Percentiles rank a stretch among this genome's conserved stretches.
phyloP scores from a whole-genome alignment of 768 basidiomycete species.

The Coprinellus micaceus region DNA sequence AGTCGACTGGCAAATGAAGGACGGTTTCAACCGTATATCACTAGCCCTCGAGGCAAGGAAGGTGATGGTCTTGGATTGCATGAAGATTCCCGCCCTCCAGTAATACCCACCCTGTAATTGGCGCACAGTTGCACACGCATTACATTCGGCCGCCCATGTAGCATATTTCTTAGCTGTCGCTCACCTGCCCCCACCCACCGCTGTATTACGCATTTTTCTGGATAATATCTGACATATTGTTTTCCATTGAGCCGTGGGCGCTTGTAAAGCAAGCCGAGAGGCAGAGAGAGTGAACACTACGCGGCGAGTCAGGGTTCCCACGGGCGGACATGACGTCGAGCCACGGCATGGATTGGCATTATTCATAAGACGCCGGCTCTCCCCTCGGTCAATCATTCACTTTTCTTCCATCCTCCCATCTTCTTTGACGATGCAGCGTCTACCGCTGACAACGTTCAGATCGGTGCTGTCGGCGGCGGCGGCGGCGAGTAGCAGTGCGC shows the following conservation, averaged over 20 bases:
- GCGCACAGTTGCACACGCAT: not conserved
- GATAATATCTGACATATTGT: no score
- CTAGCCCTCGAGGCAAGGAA: slow-evolving; percentile 63
- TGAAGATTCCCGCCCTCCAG: slow-evolving; percentile 13
- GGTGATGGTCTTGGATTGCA: slow-evolving; percentile 62
- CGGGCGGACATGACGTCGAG: no score
- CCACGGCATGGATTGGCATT: not conserved
- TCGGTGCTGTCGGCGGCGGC: not conserved
- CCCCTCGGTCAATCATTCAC: not conserved
- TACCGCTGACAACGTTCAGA: slow-evolving; percentile 1
- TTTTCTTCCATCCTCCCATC: not conserved
- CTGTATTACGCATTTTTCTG: no score
- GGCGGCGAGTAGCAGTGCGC: not conserved
- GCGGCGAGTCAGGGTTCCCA: no score
- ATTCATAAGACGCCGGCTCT: not conserved
- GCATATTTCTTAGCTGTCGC: not conserved
- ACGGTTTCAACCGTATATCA: slow-evolving; percentile 58
- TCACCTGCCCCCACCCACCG: no score
- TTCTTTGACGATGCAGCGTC: slow-evolving; percentile 8
- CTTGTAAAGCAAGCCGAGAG: no score
- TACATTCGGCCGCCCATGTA: not conserved
- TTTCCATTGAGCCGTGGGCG: no score
- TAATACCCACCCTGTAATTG: not conserved
- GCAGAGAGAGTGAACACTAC: no score
- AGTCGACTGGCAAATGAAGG: slow-evolving; percentile 64